Evolutionary conservation across 768 basidiomycete genomes (phyloP).

Genomic region (Xerocomus spinulosus): DNA sequence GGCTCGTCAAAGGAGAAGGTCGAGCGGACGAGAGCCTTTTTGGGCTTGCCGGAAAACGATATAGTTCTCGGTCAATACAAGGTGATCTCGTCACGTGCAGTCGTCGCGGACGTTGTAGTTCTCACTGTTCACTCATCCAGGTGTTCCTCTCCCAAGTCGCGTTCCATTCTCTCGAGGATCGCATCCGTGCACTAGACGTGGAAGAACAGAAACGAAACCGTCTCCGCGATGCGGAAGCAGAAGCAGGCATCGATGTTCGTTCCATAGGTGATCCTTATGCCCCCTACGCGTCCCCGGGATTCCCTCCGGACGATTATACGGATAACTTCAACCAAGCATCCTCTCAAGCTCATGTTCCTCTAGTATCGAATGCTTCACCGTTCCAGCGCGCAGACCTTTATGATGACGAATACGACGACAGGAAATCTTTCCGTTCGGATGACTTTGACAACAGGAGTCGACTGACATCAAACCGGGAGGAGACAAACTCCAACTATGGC

Average conservation of each 20-base stretch:
- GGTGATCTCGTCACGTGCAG: slow-evolving; percentile 41
- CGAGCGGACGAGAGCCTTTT: slow-evolving; percentile 50
- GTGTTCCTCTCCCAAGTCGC: slow-evolving; percentile 83
- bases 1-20: slow-evolving; percentile 58
- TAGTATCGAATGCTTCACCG: slow-evolving; percentile 78
- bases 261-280: slow-evolving; percentile 67
- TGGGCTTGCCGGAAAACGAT: slow-evolving; percentile 63
- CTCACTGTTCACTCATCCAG: slow-evolving; percentile 37
- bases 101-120: background rate
- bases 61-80: slow-evolving; percentile 79
- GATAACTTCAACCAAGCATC: slow-evolving; percentile 46
- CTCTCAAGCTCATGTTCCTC: slow-evolving; percentile 74
- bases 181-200: slow-evolving; percentile 72
- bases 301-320: slow-evolving; percentile 41
- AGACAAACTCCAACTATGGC: slow-evolving; percentile 76
- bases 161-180: slow-evolving; percentile 87
- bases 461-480: slow-evolving; percentile 73
- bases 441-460: slow-evolving; percentile 79
- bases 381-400: slow-evolving; percentile 75
- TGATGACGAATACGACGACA: slow-evolving; percentile 76
- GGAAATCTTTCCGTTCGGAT: slow-evolving; percentile 66
- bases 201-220: slow-evolving; percentile 85
- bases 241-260: slow-evolving; percentile 59
- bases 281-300: slow-evolving; percentile 58
- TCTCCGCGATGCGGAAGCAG: slow-evolving; percentile 69